A percentile compares a stretch with the other conserved stretches of the same genome.
Conservation (phyloP, 2,329 filamentous ascomycete species). For the Epichloe bromicola region DNA sequence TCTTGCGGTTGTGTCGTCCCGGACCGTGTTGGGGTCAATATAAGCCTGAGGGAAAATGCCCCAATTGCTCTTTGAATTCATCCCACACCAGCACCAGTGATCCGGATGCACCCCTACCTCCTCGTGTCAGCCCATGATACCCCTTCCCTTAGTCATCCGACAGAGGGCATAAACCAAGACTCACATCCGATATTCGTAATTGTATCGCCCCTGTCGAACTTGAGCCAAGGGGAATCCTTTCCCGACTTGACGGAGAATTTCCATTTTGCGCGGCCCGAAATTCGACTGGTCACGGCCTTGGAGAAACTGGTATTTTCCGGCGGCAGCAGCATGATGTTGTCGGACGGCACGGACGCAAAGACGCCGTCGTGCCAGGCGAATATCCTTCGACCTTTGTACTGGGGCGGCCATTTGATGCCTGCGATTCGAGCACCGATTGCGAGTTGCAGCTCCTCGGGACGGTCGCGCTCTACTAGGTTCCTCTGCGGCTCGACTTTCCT, state of each 20-base stretch:
- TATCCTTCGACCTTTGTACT: constrained; percentile 41
- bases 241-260: constrained; percentile 35
- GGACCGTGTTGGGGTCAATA: constrained; percentile 31
- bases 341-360: constrained; percentile 36
- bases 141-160: neutral
- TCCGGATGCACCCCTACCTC: constrained; percentile 29
- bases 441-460: constrained; percentile 29
- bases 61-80: constrained; percentile 36
- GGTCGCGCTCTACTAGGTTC: constrained; percentile 27
- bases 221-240: constrained; percentile 35
- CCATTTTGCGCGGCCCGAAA: constrained; percentile 38
- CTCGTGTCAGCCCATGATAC: constrained; percentile 2
- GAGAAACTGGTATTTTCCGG: constrained; percentile 32
- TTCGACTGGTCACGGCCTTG: constrained; percentile 30
- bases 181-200: constrained; percentile 50
- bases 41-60: constrained; percentile 40
- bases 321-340: constrained; percentile 33
- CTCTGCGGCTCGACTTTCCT: constrained; percentile 32
- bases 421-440: constrained; percentile 35
- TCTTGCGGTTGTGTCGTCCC: constrained; percentile 14
- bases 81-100: constrained; percentile 45
- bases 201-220: constrained; percentile 53
- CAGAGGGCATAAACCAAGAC: constrained; percentile 12
- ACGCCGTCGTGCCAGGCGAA: constrained; percentile 43
- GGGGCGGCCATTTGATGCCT: constrained; percentile 36